Evolutionary conservation across 2,329 filamentous ascomycete species (phyloP), one percentile per base, ranked within the genome.

Genomic region (Ophiocordyceps robertsii): DNA sequence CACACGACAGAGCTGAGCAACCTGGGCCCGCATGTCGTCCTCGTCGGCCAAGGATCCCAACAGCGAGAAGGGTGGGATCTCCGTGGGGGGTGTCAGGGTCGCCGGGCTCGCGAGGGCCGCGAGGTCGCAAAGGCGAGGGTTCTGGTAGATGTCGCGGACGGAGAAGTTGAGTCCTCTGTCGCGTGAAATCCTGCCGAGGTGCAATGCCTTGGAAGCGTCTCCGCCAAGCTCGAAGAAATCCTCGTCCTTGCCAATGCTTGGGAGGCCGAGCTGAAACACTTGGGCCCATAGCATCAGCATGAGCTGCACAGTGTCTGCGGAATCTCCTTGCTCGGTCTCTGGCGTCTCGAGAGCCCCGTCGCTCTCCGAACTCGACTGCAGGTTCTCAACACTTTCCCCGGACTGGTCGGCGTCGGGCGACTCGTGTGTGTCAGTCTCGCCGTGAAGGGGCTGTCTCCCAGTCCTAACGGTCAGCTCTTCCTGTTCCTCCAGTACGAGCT

Each of bases 201-300:
- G 59, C 64, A 70, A 68, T 0, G 66, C 65, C 7, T 56, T 55
- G 12, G 69, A 55, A 0, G 67, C 70, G 51, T 70, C 66, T 5
- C 67, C 65, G 0, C 65, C 65, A 1, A 67, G 54, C 0, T 53
- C 53, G 48, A 66, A 64, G 54, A 68, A 68, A 50, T 57, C 56
- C 46, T 61, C 58, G 2, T 56, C 49, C 1, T 53, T 46, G 1
- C 53, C 47, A 29, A 63, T 46, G 6, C 55, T 52, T 6, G 30
- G 32, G 14, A 51, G 40, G 9, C 57, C 53, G 3, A 52, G 40
- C 14, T 56, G 56, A 3, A 64, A 52, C 6, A 61, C 44, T 29
- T 54, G 51, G 29, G 46, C 40, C 60, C 60, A 64, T 16, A 56
- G 39, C 11, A 49, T 45, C 6, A 56, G 53, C 9, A 62, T 45